Conservation (phyloP, 371 early-diverging fungal genomes). For the Lichtheimia ornata region DNA sequence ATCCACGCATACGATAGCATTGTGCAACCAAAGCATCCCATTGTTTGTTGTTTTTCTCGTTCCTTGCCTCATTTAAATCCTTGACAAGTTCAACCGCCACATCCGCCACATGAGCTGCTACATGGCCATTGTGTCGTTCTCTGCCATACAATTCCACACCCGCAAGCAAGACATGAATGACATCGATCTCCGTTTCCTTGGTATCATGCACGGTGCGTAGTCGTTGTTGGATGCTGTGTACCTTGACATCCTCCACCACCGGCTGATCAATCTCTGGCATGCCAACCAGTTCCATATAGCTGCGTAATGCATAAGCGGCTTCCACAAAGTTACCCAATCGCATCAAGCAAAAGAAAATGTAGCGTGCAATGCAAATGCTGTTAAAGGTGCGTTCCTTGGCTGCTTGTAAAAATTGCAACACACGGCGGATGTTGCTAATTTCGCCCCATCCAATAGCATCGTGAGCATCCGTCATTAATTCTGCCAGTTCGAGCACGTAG, state of each 20-base stretch:
- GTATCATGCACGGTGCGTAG: background rate
- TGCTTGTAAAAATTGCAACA: conserved; percentile 51
- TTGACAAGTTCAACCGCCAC: conserved; percentile 22
- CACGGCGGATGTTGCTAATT: conserved; percentile 26
- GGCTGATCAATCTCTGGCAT: conserved; percentile 11
- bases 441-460: conserved; percentile 46
- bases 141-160: conserved; percentile 48
- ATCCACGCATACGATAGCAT: conserved; percentile 58
- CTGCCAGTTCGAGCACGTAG: conserved; percentile 19
- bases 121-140: conserved; percentile 35
- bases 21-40: conserved; percentile 10
- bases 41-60: background rate
- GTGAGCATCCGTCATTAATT: conserved; percentile 28
- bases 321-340: conserved; percentile 72
- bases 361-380: conserved; percentile 64
- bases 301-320: conserved; percentile 61
- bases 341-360: conserved; percentile 57
- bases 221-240: background rate
- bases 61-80: background rate
- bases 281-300: conserved; percentile 59
- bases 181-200: conserved; percentile 16
- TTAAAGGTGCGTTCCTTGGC: conserved; percentile 69
- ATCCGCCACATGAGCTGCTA: conserved; percentile 45
- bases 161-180: conserved; percentile 42
- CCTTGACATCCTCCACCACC: background rate